A percentile compares a stretch with the other conserved stretches of the same genome.
phyloP scores from a whole-genome alignment of 2,329 filamentous ascomycete genomes.

The Verticillium zaregamsianum region DNA sequence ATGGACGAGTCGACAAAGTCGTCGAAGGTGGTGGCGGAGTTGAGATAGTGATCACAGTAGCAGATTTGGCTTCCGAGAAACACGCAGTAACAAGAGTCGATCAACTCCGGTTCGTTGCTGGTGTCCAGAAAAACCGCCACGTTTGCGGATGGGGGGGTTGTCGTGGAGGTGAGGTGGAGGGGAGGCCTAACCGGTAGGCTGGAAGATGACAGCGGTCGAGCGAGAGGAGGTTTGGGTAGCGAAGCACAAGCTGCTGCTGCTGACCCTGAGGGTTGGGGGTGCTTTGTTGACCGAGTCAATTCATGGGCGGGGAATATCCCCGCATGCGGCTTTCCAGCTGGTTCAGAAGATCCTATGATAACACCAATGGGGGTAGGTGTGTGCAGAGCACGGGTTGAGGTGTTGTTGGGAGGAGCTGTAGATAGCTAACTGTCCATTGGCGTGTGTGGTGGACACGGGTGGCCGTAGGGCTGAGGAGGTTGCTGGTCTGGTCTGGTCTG shows the following conservation, averaged over 20 bases:
- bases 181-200: not conserved
- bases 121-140: constrained; percentile 14
- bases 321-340: constrained; percentile 15
- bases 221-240: not conserved
- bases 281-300: constrained; percentile 17
- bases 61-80: constrained; percentile 10
- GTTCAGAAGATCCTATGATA: constrained; percentile 10
- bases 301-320: constrained; percentile 15
- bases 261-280: constrained; percentile 6
- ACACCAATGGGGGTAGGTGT: constrained; percentile 8
- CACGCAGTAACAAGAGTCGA: constrained; percentile 14
- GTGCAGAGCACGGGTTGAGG: constrained; percentile 4
- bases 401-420: constrained; percentile 3
- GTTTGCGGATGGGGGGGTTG: constrained; percentile 4
- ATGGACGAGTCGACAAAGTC: constrained; percentile 9
- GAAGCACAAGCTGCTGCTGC: constrained; percentile 10
- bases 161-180: not conserved
- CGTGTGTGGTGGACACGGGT: constrained; percentile 5
- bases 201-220: not conserved
- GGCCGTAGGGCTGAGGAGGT: constrained; percentile 1
- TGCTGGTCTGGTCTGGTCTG: not conserved
- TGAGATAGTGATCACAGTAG: constrained; percentile 11
- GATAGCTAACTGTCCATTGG: constrained; percentile 1
- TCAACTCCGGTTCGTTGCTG: constrained; percentile 11
- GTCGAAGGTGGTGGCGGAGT: constrained; percentile 1